Base-by-base conservation (phyloP, 345 rosid genomes). In the Arabidopsis suecica region DNA sequence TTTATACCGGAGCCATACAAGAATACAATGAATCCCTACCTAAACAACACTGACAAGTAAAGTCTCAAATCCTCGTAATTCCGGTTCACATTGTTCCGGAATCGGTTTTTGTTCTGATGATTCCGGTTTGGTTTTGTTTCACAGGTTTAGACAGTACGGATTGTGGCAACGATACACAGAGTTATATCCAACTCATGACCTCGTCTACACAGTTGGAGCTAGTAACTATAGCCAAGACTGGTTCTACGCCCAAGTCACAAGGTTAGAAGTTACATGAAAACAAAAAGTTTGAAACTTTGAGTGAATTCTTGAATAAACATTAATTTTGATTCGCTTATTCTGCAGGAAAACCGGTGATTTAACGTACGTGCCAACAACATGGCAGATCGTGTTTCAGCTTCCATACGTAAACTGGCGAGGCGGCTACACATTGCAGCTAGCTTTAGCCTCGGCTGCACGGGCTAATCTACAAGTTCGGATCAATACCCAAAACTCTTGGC, bases 241-340 rank as follows among this genome's bases (percentile, higher is more conserved):
- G 99, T 88, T 92, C 82, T 93, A 74, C 72, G 97, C 93, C 67
- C 99, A 93, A n/a, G 96, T 89, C 71, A 82, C 88, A 30, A 86
- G 97, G 96, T 86, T 61, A 57, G 11, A 23, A 22, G 1, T 33
- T 9, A 9, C 9, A 25, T 34, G 4, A 58, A 47, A 3, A 4
- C 9, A 42, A 11, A 56, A 20, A 25, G 41, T 12, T 5, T 48
- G 41, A 32, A 9, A 4, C 5, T 30, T 67, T 12, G 3, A 9
- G 44, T 45, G 9, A 51, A 2, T 40, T 41, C 25, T 38, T 11
- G 37, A 42, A 25, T 42, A 9, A 34, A 42, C 37, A 7, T 10
- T 3, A 45, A 32, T 18, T 6, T 49, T 20, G n/a, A 61, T 14
- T 49, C 34, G 60, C 5, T 42, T 22, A 25, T 55, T 40, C 40